phyloP scores from a whole-genome alignment of 176 grass and related monocot species.

The Aegilops sharonensis region DNA sequence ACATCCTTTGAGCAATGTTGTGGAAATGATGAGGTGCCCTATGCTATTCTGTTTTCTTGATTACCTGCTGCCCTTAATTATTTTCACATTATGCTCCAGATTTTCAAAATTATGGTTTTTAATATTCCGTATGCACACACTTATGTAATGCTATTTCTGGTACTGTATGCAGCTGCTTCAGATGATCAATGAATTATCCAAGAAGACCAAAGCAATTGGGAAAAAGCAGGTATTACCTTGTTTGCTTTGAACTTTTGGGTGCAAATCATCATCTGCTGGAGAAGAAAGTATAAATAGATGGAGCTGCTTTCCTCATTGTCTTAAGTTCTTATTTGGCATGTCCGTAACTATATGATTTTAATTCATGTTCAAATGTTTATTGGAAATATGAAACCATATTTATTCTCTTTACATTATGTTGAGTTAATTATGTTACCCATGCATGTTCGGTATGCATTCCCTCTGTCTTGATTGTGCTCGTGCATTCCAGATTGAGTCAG shows the following conservation, averaged over 20 bases:
- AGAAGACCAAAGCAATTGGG: conserved; percentile 45
- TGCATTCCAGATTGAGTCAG: conserved; percentile 54
- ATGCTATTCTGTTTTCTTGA: conserved; percentile 4
- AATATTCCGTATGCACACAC: neutral
- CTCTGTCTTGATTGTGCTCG: conserved; percentile 26
- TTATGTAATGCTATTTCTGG: conserved; percentile 9
- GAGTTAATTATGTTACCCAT: conserved; percentile 18
- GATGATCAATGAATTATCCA: conserved; percentile 46
- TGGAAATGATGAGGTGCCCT: conserved; percentile 40
- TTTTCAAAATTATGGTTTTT: conserved; percentile 13
- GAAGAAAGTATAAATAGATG: conserved; percentile 20
- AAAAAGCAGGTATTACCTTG: conserved; percentile 64
- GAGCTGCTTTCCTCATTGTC: conserved; percentile 15
- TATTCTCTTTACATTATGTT: no score
- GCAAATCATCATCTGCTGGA: conserved; percentile 9
- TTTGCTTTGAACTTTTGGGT: neutral
- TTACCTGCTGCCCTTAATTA: neutral
- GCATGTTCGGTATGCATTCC: neutral
- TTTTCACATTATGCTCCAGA: neutral
- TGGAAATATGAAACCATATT: neutral
- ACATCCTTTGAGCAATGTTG: neutral
- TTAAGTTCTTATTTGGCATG: conserved; percentile 2
- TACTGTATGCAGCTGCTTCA: conserved; percentile 56
- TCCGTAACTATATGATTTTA: neutral
- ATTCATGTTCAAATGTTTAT: neutral